A percentile compares a stretch with the other conserved stretches of the same genome.
Conservation (phyloP, 1,284 basidiomycete species). For the Trichosporon sp. region DNA sequence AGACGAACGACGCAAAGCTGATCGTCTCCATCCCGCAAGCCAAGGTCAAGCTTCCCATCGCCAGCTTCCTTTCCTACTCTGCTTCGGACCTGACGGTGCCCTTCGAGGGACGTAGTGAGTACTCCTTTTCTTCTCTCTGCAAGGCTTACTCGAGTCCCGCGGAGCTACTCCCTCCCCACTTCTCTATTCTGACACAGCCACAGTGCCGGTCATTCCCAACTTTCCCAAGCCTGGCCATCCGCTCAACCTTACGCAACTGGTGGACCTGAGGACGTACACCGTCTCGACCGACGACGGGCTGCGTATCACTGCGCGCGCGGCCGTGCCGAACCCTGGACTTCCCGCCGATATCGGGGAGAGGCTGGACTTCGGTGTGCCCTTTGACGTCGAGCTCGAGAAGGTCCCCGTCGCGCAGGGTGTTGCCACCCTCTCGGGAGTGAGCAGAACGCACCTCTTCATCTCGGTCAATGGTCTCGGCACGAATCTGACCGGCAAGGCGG, state of each 20-base stretch:
- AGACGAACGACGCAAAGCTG: constrained; percentile 38
- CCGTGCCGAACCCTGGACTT: constrained; percentile 44
- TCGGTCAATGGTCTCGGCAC: constrained; percentile 37
- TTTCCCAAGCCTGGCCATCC: constrained; percentile 47
- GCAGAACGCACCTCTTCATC: neutral
- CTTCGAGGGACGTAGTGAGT: constrained; percentile 47
- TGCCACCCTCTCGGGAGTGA: constrained; percentile 27
- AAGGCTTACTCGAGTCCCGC: constrained; percentile 4
- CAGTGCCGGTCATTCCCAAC: constrained; percentile 51
- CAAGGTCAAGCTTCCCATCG: constrained; percentile 32
- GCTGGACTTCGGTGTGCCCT: constrained; percentile 39
- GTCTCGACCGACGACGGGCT: constrained; percentile 37
- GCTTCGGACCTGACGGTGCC: constrained; percentile 42
- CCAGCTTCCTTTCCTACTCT: constrained; percentile 42
- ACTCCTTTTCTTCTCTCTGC: neutral
- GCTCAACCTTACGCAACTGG: constrained; percentile 47
- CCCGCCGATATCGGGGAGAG: neutral
- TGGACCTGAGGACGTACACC: constrained; percentile 46
- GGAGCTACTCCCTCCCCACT: neutral
- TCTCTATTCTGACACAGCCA: constrained; percentile 21
- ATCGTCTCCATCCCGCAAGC: constrained; percentile 37
- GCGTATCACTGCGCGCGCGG: constrained; percentile 42
- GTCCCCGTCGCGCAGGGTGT: constrained; percentile 48
- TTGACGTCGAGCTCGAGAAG: constrained; percentile 45
- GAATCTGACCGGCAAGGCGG: constrained; percentile 39